These are phyloP conservation scores for Lasiodiplodia citricola DNA, from an alignment of 2,329 filamentous ascomycete genomes.

Conservation along the genomic window DNA sequence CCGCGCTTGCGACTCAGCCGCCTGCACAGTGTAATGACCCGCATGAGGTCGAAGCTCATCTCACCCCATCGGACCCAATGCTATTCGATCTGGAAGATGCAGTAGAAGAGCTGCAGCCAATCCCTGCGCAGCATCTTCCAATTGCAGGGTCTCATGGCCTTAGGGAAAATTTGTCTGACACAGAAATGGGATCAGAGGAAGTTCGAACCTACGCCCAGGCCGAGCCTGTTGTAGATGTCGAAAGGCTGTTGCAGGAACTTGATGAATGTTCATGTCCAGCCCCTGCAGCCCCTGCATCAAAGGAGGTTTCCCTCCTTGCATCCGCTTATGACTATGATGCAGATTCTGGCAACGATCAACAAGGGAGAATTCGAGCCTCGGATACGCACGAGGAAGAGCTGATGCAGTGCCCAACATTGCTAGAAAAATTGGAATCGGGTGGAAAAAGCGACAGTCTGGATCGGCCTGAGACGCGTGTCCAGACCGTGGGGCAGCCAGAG, in stretches of 20 bases:
- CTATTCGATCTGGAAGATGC: slow-evolving; percentile 37
- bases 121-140: background rate
- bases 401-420: slow-evolving; percentile 6
- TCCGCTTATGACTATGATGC: background rate
- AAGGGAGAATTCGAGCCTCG: background rate
- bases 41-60: background rate
- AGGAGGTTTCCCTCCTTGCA: background rate
- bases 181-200: background rate
- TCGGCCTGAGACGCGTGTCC: slow-evolving; percentile 18
- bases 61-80: slow-evolving; percentile 41
- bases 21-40: slow-evolving; percentile 22
- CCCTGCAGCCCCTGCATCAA: background rate
- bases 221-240: slow-evolving; percentile 12
- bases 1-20: slow-evolving; percentile 39
- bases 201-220: background rate
- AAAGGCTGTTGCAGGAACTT: slow-evolving; percentile 20
- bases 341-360: background rate
- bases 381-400: background rate
- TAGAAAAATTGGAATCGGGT: slow-evolving; percentile 14
- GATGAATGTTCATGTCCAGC: slow-evolving; percentile 6
- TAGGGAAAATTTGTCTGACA: slow-evolving; percentile 7
- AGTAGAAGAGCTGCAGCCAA: slow-evolving; percentile 14
- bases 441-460: background rate
- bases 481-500: slow-evolving; percentile 11
- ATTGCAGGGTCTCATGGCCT: background rate